Evolutionary conservation across 2,329 filamentous ascomycete species (phyloP).

Genomic region (Colletotrichum godetiae): DNA sequence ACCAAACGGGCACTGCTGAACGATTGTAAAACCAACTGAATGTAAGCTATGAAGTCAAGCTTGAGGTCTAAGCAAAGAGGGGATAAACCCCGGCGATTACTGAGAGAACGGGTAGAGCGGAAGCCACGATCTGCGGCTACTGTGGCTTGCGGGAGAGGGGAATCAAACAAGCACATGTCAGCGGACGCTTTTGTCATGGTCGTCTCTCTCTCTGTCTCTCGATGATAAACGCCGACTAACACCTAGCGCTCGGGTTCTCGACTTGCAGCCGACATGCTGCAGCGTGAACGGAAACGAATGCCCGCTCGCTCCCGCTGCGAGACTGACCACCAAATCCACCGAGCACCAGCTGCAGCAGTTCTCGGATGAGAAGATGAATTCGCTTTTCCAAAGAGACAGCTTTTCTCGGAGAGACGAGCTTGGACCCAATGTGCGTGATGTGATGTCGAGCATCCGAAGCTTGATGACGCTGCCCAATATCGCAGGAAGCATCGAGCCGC

Average conservation of each 20-base stretch:
- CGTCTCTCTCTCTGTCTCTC: not conserved
- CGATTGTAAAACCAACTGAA: constrained; percentile 6
- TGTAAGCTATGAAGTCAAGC: constrained; percentile 30
- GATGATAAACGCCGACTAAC: constrained; percentile 9
- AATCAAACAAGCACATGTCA: not conserved
- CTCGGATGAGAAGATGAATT: not conserved
- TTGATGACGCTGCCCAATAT: constrained; percentile 6
- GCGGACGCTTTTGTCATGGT: constrained; percentile 14
- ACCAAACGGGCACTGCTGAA: not conserved
- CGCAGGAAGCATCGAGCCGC: constrained; percentile 1
- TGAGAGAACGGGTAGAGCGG: not conserved
- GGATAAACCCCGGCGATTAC: constrained; percentile 21
- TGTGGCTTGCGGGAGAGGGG: constrained; percentile 1
- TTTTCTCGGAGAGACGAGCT: not conserved
- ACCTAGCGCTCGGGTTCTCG: not conserved
- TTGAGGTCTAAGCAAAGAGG: not conserved
- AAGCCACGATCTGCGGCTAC: constrained; percentile 21
- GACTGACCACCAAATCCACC: not conserved
- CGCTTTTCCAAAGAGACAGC: no score
- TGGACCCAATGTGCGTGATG: not conserved
- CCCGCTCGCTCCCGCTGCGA: not conserved
- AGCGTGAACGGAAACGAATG: not conserved
- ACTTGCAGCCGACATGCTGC: not conserved
- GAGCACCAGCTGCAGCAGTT: not conserved
- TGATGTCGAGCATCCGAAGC: not conserved